Evolutionary conservation across 441 rosid species (phyloP).

Genomic region (Macaranga tanarius): DNA sequence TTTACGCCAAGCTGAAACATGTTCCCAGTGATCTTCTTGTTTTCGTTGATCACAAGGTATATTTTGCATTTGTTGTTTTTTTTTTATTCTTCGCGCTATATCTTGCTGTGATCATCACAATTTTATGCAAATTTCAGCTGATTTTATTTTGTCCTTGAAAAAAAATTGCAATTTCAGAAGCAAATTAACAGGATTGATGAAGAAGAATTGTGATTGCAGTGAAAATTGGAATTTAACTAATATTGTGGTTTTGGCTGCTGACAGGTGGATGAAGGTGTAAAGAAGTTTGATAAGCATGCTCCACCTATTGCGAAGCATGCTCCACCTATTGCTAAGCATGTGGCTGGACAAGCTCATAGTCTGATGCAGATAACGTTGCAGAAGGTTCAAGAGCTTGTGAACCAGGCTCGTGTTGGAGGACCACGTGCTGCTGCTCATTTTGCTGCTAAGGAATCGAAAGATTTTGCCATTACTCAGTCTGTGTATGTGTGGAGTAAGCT

Average conservation of each 20-base stretch:
- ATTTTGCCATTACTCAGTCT: conserved; percentile 42
- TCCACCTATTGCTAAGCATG: conserved; percentile 60
- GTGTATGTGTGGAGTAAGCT: conserved; percentile 59
- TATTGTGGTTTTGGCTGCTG: neutral
- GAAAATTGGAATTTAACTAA: too few species aligned
- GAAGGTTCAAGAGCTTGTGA: conserved; percentile 49
- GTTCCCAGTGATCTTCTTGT: conserved; percentile 65
- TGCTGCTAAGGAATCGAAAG: conserved; percentile 54
- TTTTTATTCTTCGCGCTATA: too few species aligned
- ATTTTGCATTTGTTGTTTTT: neutral
- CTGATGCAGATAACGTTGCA: conserved; percentile 41
- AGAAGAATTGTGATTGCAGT: neutral
- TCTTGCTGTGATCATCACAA: too few species aligned
- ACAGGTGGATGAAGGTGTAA: conserved; percentile 65
- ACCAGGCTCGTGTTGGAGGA: conserved; percentile 60
- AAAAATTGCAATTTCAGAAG: too few species aligned
- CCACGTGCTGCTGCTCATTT: conserved; percentile 50
- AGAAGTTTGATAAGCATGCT: conserved; percentile 63
- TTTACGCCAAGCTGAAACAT: conserved; percentile 52
- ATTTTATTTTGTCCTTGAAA: too few species aligned
- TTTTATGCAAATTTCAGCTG: too few species aligned
- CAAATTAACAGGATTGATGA: neutral
- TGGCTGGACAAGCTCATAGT: conserved; percentile 38
- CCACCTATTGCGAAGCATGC: conserved; percentile 66
- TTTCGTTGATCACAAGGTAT: conserved; percentile 71